Conservation (phyloP, 768 basidiomycete genomes). For the Leccinum variicolor region DNA sequence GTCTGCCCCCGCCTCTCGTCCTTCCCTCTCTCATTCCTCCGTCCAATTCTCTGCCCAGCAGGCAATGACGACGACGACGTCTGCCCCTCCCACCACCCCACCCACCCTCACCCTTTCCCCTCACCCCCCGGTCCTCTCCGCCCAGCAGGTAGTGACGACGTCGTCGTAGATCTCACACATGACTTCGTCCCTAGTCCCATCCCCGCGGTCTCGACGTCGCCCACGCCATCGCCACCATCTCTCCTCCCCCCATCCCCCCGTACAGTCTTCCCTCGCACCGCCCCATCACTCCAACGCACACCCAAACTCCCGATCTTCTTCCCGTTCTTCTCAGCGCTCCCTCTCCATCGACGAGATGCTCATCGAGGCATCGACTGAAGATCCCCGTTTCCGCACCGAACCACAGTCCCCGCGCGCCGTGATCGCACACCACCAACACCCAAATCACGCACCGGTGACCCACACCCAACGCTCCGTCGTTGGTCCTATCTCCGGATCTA, state of each 20-base stretch:
- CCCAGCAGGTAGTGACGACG: no score
- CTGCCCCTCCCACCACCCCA: no score
- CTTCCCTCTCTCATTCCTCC: no score
- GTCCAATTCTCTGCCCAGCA: no score
- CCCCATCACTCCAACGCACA: constrained; percentile 15
- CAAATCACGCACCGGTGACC: constrained; percentile 15
- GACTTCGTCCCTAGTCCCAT: constrained; percentile 6
- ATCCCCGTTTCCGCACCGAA: constrained; percentile 32
- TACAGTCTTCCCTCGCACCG: constrained; percentile 7
- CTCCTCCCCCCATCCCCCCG: constrained; percentile 2
- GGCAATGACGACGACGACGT: no score
- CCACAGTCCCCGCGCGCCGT: constrained; percentile 30
- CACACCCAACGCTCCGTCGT: constrained; percentile 22
- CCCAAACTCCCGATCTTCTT: constrained; percentile 29
- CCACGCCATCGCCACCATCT: constrained; percentile 4
- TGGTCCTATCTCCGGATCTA: constrained; percentile 14
- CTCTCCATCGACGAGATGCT: constrained; percentile 47
- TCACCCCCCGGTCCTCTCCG: no score
- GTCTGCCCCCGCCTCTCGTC: no score
- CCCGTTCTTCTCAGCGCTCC: constrained; percentile 34
- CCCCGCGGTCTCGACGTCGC: constrained; percentile 19
- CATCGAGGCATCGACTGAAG: constrained; percentile 41
- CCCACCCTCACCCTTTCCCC: no score
- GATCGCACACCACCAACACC: constrained; percentile 32
- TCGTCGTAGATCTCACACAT: constrained; percentile 9